Evolutionary conservation across 2,329 filamentous ascomycete species (phyloP).

Genomic region (Akanthomyces dipterigenus): DNA sequence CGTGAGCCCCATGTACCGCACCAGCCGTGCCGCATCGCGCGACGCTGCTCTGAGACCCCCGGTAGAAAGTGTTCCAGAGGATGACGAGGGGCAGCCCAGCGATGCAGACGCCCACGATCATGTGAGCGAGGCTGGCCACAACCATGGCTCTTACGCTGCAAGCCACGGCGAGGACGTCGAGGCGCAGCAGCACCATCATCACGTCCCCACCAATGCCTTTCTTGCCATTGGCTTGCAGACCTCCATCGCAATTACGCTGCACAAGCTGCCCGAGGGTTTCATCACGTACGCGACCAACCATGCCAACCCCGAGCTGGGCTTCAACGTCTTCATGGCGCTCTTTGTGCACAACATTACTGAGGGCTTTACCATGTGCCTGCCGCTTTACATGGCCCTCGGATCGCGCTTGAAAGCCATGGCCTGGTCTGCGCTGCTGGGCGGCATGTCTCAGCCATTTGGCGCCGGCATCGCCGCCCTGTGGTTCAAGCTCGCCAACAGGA

Average conservation of each 20-base stretch:
- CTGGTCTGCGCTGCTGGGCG: conserved; percentile 78
- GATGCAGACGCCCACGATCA: conserved; percentile 36
- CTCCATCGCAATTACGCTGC: conserved; percentile 86
- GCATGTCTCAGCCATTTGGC: conserved; percentile 79
- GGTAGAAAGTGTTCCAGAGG: conserved; percentile 9
- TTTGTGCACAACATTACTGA: conserved; percentile 99
- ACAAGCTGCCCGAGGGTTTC: conserved; percentile 85
- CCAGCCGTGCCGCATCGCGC: conserved; percentile 33
- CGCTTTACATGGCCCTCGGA: conserved; percentile 82
- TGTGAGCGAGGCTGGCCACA: conserved; percentile 6
- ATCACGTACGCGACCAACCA: conserved; percentile 97
- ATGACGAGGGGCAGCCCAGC: conserved; percentile 19
- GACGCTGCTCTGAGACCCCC: conserved; percentile 25
- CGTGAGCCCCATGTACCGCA: conserved; percentile 28
- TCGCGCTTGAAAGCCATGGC: conserved; percentile 76
- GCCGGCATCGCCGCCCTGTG: conserved; percentile 78
- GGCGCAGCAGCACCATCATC: conserved; percentile 69
- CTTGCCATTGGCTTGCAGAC: conserved; percentile 94
- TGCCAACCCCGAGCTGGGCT: conserved; percentile 79
- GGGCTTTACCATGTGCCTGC: conserved; percentile 88
- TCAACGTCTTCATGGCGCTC: conserved; percentile 89
- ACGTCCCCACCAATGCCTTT: conserved; percentile 91
- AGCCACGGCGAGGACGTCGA: conserved; percentile 37
- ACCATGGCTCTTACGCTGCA: conserved; percentile 20
- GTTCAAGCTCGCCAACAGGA: conserved; percentile 63